Evolutionary conservation across 352 stramenopile species (phyloP).

Genomic region (Phytopythium vexans): DNA sequence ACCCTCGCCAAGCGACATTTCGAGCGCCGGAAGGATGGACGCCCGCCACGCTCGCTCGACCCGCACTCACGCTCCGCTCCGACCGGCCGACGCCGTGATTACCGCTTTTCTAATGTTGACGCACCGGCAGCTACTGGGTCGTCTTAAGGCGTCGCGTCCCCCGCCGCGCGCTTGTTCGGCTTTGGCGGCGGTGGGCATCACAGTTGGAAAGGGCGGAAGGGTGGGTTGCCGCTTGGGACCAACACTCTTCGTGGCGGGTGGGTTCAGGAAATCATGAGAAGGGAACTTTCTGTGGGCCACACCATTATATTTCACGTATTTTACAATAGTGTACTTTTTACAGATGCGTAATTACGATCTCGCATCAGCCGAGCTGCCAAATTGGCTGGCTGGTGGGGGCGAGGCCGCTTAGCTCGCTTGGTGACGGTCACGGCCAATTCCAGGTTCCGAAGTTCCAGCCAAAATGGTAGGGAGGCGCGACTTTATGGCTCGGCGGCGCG

Average conservation of each 20-base stretch:
- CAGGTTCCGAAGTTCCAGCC: slow-evolving; percentile 11
- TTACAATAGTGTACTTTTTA: background rate
- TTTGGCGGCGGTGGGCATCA: too few relatives aligned
- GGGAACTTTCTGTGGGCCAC: too few relatives aligned
- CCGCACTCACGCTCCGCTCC: too few relatives aligned
- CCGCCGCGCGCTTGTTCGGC: too few relatives aligned
- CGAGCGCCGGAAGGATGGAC: too few relatives aligned
- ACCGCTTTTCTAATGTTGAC: too few relatives aligned
- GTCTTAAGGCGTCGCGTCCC: too few relatives aligned
- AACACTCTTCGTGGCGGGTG: background rate
- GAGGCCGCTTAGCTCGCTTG: background rate
- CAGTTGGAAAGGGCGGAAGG: too few relatives aligned
- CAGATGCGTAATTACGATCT: slow-evolving; percentile 2
- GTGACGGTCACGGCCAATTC: background rate
- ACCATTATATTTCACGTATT: background rate
- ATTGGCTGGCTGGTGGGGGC: slow-evolving; percentile 9
- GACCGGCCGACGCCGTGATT: too few relatives aligned
- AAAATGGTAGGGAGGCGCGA: slow-evolving; percentile 7
- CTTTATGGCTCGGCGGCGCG: background rate
- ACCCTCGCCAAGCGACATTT: slow-evolving; percentile 2
- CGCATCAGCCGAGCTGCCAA: background rate
- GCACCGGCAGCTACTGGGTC: too few relatives aligned
- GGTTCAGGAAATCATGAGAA: background rate
- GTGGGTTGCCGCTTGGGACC: too few relatives aligned
- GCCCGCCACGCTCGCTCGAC: background rate